Base-by-base conservation (phyloP, 768 basidiomycete species). In the Myochromella boudieri region DNA sequence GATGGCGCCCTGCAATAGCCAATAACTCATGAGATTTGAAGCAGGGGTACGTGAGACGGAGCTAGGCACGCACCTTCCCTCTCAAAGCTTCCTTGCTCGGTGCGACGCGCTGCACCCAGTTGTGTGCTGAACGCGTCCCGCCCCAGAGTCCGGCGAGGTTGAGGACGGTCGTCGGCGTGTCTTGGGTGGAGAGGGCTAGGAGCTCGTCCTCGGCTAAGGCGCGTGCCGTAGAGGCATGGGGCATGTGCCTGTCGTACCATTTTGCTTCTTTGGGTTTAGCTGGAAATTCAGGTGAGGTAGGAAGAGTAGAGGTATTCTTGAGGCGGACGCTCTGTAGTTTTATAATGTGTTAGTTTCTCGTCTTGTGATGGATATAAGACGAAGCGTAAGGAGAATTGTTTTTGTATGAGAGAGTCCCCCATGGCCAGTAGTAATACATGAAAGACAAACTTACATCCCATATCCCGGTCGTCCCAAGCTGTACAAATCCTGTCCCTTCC, bases 61-160 rank as follows among this genome's bases (percentile, higher is more conserved):
- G 2, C 14, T 24, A 43, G 22, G 25, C 18, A 43, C 65, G 12
- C 26, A 78, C 82, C 66, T 79, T 84, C 11, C 54, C 59, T 24
- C 57, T 67, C 48, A 85, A 59, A 0, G 70, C 72, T 6, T 81
- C 81, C 56, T 83, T 82, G 3, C 74, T 72, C 0, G 78, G 70
- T 0, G 79, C 78, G n/a, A 85, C 71, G 10, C 71, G 67, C 1
- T 59, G 56, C 5, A 85, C 70, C 74, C 76, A 84, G 53, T 81
- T 79, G 26, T 66, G 65, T 12, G 70, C 61, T 4, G 68, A 61
- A 8, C 84, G 71, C 6, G 62, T 50, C 1, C 78, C 81, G 17
- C 85, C 84, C 80, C 81, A 85, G 6, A 87, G 66, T 0, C 84
- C 85, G 6, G 74, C 65, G 21, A 87, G 76, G 54, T 85, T 77